These are phyloP conservation scores for Reutealis trisperma DNA, from an alignment of 345 rosid species.

Conservation along the genomic window DNA sequence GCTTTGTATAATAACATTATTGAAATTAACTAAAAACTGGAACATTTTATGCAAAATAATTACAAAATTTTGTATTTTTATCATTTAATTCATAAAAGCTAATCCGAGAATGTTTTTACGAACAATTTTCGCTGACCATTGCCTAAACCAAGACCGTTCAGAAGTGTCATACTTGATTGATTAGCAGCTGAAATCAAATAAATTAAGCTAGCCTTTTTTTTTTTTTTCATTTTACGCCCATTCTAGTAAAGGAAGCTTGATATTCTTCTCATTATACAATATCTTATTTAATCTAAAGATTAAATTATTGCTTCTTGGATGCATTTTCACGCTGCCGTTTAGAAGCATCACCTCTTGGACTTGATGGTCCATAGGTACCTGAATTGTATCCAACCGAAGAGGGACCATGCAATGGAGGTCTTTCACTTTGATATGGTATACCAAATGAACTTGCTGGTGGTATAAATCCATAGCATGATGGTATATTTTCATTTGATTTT, in stretches of 20 bases:
- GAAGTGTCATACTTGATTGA: too few relatives aligned
- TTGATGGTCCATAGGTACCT: conserved; percentile 17
- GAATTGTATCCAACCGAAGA: conserved; percentile 28
- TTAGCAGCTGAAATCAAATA: too few relatives aligned
- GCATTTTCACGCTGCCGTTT: conserved; percentile 45
- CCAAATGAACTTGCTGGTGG: not conserved
- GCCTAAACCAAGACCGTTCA: too few relatives aligned
- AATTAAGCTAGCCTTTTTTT: too few relatives aligned
- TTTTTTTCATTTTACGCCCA: not conserved
- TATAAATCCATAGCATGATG: not conserved
- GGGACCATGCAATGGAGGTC: conserved; percentile 13
- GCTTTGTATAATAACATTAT: too few relatives aligned
- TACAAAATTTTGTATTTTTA: too few relatives aligned
- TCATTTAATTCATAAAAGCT: too few relatives aligned
- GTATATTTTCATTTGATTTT: conserved; percentile 14
- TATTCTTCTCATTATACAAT: not conserved
- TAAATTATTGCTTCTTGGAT: not conserved
- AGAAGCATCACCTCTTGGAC: conserved; percentile 26
- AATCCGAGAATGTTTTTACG: too few relatives aligned
- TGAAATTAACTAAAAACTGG: too few relatives aligned
- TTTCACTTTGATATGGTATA: conserved; percentile 11
- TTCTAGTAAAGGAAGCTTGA: conserved; percentile 1
- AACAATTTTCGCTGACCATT: too few relatives aligned
- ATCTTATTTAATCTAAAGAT: not conserved
- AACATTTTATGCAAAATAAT: too few relatives aligned